These are phyloP conservation scores for Pseudogymnoascus sp. DNA, from an alignment of 2,329 filamentous ascomycete species.

Conservation along the genomic window DNA sequence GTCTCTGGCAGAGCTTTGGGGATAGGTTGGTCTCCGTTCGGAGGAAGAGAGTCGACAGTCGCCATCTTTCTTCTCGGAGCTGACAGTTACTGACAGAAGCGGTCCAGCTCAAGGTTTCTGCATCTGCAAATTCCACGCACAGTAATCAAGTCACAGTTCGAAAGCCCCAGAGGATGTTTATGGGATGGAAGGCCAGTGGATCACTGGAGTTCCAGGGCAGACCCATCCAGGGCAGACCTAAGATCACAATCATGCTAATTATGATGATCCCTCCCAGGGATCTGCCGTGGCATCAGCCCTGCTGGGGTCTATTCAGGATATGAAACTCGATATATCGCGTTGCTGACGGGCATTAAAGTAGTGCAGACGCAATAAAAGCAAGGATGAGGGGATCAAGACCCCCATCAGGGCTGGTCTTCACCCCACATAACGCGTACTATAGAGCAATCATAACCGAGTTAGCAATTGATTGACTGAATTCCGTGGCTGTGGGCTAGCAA, in stretches of 20 bases:
- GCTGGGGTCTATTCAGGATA: not conserved
- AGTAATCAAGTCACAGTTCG: not conserved
- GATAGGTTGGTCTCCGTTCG: not conserved
- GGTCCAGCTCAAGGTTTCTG: not conserved
- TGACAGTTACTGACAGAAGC: not conserved
- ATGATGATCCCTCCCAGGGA: not conserved
- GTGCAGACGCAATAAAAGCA: constrained; percentile 5
- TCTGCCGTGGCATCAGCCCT: not conserved
- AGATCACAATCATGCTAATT: constrained; percentile 6
- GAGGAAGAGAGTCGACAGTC: not conserved
- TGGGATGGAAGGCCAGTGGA: constrained; percentile 2
- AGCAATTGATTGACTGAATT: not conserved
- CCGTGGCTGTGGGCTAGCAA: constrained; percentile 1
- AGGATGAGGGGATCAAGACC: constrained; percentile 4
- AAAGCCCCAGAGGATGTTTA: not conserved
- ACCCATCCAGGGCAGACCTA: constrained; percentile 3
- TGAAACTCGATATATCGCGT: constrained; percentile 8
- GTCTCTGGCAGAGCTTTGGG: not conserved
- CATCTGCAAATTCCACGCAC: constrained; percentile 1
- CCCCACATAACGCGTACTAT: not conserved
- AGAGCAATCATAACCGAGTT: constrained; percentile 4
- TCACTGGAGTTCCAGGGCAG: constrained; percentile 1
- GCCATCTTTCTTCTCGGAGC: constrained; percentile 2
- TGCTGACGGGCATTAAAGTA: not conserved
- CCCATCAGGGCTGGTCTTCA: not conserved